Evolutionary conservation across 257 asterid species (phyloP), one percentile per base, ranked within the genome.

Genomic region (Plantago ovata): DNA sequence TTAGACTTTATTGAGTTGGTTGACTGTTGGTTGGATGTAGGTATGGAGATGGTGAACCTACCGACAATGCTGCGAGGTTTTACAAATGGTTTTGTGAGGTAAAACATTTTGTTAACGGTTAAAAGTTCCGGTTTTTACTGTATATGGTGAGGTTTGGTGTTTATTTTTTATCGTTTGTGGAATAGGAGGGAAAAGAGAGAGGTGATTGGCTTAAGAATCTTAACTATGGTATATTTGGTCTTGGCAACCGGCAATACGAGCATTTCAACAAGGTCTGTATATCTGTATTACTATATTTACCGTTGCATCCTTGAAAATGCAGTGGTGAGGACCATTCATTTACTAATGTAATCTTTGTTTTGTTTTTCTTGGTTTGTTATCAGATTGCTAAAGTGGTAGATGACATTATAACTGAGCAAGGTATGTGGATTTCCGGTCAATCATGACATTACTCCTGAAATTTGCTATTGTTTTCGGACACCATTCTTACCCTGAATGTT

Each of bases 41-140:
- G 66, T 93, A 93, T 60, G 99, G 99, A 73, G 99, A 93, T 63
- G 99, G 99, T 60, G 99, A 93, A 81, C 99, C 99, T 58, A 93
- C 99, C 19, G 99, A 93, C 72, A 93, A 93, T 56, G 99, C 97
- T 9, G 97, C 99, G 6, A 84, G 94, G 63, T 93, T 93, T 70
- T 89, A 93, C 75, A 93, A 86, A 70, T 93, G 99, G 99, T 89
- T 93, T 78, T 48, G 57, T 2, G 99, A 93, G 97, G 99, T 93
- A 77, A 69, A 51, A 33, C 16, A 40, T 11, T 16, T 9, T 4
- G 16, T 14, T n/a, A 43, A 7, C 32, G 13, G 48, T 19, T 41
- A 3, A 20, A 6, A 13, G 6, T 60, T 18, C 14, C 41, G 61
- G 23, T 32, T 69, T 10, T 60, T 50, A 51, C 69, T 16, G 52